phyloP scores from a whole-genome alignment of 2,329 filamentous ascomycete species.

The Exophiala sp. region DNA sequence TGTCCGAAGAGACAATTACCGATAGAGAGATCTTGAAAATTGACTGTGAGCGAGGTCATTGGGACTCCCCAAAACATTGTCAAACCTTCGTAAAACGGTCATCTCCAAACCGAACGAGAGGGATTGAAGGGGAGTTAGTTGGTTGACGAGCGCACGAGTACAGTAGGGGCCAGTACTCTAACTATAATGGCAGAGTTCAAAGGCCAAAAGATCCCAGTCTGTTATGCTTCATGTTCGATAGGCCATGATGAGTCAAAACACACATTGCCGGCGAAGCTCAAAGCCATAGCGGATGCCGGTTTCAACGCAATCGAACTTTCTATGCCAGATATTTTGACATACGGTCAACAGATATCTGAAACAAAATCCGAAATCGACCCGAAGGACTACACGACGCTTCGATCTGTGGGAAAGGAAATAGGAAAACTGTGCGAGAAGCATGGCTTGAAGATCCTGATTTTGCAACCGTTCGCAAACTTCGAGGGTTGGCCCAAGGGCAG shows the following conservation, averaged over 20 bases:
- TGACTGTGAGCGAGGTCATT: too few relatives aligned
- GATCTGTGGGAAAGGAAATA: conserved; percentile 50
- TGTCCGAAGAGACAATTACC: not conserved
- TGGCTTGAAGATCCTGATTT: conserved; percentile 58
- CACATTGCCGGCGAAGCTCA: conserved; percentile 36
- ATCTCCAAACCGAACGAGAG: too few relatives aligned
- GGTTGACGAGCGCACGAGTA: not conserved
- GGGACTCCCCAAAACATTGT: too few relatives aligned
- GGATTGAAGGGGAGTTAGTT: too few relatives aligned
- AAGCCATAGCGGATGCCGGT: conserved; percentile 37
- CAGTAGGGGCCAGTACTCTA: not conserved
- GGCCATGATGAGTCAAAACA: conserved; percentile 32
- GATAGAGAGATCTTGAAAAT: too few relatives aligned
- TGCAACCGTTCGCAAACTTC: conserved; percentile 71
- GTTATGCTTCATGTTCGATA: conserved; percentile 43
- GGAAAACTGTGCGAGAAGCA: conserved; percentile 50
- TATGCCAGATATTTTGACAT: conserved; percentile 64
- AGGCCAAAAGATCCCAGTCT: conserved; percentile 32
- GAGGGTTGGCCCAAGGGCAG: conserved; percentile 64
- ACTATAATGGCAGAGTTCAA: conserved; percentile 17
- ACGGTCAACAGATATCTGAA: conserved; percentile 46
- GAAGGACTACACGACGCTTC: conserved; percentile 56
- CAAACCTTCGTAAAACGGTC: too few relatives aligned
- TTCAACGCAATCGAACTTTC: conserved; percentile 65
- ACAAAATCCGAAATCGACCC: conserved; percentile 48